phyloP scores from a whole-genome alignment of 352 stramenopile genomes.

The Phytophthora rubi region DNA sequence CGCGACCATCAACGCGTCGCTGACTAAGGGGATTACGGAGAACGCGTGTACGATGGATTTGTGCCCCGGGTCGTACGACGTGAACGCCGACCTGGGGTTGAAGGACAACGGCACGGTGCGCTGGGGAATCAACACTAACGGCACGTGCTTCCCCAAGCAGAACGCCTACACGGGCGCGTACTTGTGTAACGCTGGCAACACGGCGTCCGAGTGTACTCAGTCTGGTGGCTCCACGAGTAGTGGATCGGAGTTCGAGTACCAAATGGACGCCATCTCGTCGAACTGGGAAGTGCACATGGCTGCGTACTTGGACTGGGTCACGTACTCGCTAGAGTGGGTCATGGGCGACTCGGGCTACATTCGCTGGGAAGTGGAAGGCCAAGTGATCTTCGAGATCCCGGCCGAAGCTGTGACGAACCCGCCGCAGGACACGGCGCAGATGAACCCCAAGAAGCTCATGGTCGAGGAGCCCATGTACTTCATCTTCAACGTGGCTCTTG shows the following conservation, averaged over 20 bases:
- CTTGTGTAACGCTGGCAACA: constrained; percentile 43
- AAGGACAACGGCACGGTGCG: constrained; percentile 27
- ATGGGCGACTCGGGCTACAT: constrained; percentile 54
- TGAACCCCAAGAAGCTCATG: constrained; percentile 88
- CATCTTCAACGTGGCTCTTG: constrained; percentile 71
- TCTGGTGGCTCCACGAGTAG: constrained; percentile 20
- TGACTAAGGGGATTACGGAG: constrained; percentile 44
- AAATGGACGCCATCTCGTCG: constrained; percentile 90
- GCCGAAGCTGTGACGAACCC: constrained; percentile 10
- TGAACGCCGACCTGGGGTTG: constrained; percentile 38
- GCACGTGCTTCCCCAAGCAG: constrained; percentile 43
- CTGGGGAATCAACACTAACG: constrained; percentile 47
- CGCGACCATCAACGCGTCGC: constrained; percentile 34
- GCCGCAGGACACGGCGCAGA: constrained; percentile 28
- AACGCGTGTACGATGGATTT: constrained; percentile 45
- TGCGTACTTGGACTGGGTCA: constrained; percentile 73
- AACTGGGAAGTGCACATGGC: constrained; percentile 74
- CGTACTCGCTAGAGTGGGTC: constrained; percentile 52
- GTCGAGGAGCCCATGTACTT: constrained; percentile 89
- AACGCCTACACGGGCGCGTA: constrained; percentile 47
- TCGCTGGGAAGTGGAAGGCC: constrained; percentile 27
- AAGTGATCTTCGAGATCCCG: constrained; percentile 27
- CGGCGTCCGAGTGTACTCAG: constrained; percentile 14
- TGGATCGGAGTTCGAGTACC: constrained; percentile 39
- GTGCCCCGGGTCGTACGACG: constrained; percentile 65